Evolutionary conservation across 2,329 filamentous ascomycete genomes (phyloP), one percentile per base, ranked within the genome.

Genomic region (Allantophomopsis cytisporea): DNA sequence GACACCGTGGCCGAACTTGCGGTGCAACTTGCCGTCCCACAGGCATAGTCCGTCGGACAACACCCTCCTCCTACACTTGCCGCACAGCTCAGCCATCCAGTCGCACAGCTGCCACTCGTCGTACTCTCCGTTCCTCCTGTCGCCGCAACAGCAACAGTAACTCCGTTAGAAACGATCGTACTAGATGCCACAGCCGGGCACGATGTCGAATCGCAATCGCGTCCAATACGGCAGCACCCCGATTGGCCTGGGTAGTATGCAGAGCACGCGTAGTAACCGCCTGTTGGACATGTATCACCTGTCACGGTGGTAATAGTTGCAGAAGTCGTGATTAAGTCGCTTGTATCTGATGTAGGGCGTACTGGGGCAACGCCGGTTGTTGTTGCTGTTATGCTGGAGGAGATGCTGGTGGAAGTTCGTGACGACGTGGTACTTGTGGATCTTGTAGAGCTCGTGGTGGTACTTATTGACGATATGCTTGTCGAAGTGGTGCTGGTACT

Each of bases 231-330:
- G 61, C 89, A 96, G 63, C 89, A 96, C 15, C 86, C 86, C 4
- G 23, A 28, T 12, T 28, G 23, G 12, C 83, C 86, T 2, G 71
- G 65, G 43, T 88, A 85, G 43, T 78, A 77, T 2, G 89, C 89
- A 2, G 80, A 74, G 59, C 89, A 96, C 38, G 85, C 80, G 58
- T 96, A 96, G 59, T 96, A 96, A 65, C 88, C 96, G 2, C 88
- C 88, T 0, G 80, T 88, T 0, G 89, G 89, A 50, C 89, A 96
- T 50, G 52, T 41, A 6, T 36, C n/a, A 11, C 40, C 12, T 2
- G 43, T 23, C 11, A 12, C 23, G 8, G 23, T 28, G 23, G 23
- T 20, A 7, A 20, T 20, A 3, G 37, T 39, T 15, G 47, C 31
- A 21, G 42, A 23, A 35, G 56, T 48, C 1, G 64, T 54, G 11